Evolutionary conservation across 306 rosid genomes (phyloP).

Genomic region (Abrus pulchellus): DNA sequence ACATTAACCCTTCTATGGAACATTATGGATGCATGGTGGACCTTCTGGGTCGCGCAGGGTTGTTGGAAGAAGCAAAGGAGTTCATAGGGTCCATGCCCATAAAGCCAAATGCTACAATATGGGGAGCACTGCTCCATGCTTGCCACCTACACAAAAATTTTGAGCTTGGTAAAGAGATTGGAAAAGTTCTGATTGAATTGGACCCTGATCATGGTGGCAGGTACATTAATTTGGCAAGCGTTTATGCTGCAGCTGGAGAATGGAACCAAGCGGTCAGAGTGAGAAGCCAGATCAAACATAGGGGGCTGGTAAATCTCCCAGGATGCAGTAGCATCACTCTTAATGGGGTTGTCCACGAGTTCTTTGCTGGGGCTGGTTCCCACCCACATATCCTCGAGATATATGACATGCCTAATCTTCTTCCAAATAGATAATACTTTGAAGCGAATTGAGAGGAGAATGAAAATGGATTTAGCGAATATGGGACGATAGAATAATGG

Average conservation of each 20-base stretch:
- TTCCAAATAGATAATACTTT: constrained; percentile 24
- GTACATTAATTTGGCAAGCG: constrained; percentile 62
- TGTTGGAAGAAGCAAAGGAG: constrained; percentile 61
- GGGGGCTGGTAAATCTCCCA: constrained; percentile 54
- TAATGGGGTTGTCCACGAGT: constrained; percentile 63
- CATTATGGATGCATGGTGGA: constrained; percentile 77
- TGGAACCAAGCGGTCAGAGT: constrained; percentile 62
- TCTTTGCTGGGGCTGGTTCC: constrained; percentile 57
- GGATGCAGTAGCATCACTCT: constrained; percentile 66
- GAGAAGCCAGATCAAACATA: constrained; percentile 60
- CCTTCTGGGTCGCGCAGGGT: constrained; percentile 66
- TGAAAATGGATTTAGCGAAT: background rate
- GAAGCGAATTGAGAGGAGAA: constrained; percentile 26
- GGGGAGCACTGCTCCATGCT: constrained; percentile 71
- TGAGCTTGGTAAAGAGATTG: constrained; percentile 65
- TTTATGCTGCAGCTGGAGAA: constrained; percentile 64
- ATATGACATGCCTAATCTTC: constrained; percentile 49
- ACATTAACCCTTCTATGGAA: constrained; percentile 59
- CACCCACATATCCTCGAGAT: constrained; percentile 55
- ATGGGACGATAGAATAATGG: background rate
- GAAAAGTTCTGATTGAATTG: constrained; percentile 57
- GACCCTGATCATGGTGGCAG: constrained; percentile 65
- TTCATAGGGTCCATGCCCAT: constrained; percentile 64
- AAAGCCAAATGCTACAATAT: constrained; percentile 63
- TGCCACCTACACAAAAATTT: constrained; percentile 59